These are phyloP conservation scores for Termitomyces titanicus DNA, from an alignment of 768 basidiomycete species.

Conservation along the genomic window DNA sequence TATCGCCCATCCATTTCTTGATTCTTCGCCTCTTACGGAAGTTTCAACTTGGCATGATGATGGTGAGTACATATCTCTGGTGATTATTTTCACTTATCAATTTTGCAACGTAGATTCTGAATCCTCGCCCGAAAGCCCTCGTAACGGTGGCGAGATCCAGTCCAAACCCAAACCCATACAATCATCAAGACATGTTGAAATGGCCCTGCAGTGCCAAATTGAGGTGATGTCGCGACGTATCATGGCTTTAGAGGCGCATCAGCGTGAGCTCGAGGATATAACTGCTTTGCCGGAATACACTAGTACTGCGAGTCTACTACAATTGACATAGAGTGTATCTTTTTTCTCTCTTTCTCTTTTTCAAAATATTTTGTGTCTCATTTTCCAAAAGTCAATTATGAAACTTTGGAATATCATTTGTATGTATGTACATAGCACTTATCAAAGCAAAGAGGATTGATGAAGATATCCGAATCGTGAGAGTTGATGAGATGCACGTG, in stretches of 20 bases:
- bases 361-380: too few species aligned
- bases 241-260: neutral
- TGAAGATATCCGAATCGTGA: too few species aligned
- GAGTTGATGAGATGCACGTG: neutral
- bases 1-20: neutral
- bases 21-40: too few species aligned
- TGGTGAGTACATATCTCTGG: neutral
- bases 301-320: too few species aligned
- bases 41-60: too few species aligned
- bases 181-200: neutral
- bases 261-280: neutral
- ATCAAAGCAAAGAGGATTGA: too few species aligned
- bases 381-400: too few species aligned
- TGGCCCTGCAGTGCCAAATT: neutral
- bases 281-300: neutral
- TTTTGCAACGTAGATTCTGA: too few species aligned
- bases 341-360: neutral
- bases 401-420: too few species aligned
- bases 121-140: too few species aligned
- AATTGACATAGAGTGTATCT: neutral
- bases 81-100: neutral
- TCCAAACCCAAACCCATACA: neutral
- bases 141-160: too few species aligned
- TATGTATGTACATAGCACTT: too few species aligned
- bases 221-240: neutral